Evolutionary conservation across 805 yeast species (phyloP), one percentile per base, ranked within the genome.

Genomic region (Starmerella vaccinii): DNA sequence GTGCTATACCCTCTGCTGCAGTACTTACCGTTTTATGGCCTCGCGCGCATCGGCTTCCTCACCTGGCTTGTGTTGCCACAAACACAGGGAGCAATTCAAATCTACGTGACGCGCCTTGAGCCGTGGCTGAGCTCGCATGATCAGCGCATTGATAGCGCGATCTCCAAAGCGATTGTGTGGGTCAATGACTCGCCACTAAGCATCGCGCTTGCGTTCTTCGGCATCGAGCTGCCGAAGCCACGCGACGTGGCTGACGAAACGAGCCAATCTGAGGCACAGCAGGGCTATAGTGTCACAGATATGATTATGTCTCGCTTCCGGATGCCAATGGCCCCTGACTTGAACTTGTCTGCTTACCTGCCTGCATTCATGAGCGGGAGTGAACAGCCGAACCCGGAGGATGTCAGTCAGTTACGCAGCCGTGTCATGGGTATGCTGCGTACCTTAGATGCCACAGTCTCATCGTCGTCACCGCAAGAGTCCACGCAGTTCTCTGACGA

Each of bases 11-110:
- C 76, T 19, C 47, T 84, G n/a, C 60, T 72, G 37, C 61, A 66
- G 29, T 55, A 74, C 34, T 53, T 82, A 16, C 90, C 92, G 1
- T 74, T 83, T 44, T 77, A 73, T 58, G 63, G 75, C 4, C 59
- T 82, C 1, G 39, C 73, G 32, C 71, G 74, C 50, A 60, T 81
- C 3, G 71, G 70, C 24, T 60, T 77, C 38, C 72, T 77, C 29
- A 60, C 75, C 12, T 83, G 89, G 89, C 69, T 85, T 43, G 75
- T 81, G 5, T 65, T 76, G 21, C 78, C 78, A 33, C 73, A 70
- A 58, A 64, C 73, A 2, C 69, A 68, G 52, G 80, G 80, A 12
- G 71, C 77, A 3, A 64, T 68, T 8, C 64, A 63, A 46, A 39
- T 75, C 7, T 75, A 74, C 61, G 59, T 59, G 44, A 52, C 57